A percentile compares a stretch with the other conserved stretches of the same genome.
These are phyloP conservation scores for Russula brevipes DNA, from an alignment of 768 basidiomycete genomes.

Conservation along the genomic window DNA sequence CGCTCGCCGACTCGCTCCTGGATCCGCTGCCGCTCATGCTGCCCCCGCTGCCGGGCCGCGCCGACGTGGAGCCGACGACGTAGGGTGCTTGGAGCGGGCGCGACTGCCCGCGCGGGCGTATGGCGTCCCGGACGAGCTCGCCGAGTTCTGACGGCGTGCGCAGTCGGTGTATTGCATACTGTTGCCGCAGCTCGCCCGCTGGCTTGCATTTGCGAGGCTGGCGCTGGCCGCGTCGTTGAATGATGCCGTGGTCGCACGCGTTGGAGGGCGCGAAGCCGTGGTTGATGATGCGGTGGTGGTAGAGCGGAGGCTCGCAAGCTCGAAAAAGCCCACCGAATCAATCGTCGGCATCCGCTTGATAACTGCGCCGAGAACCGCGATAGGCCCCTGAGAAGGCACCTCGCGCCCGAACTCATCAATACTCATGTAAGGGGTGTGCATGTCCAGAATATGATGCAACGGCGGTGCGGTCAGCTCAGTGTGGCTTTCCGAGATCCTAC, in stretches of 20 bases:
- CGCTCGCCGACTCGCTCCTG: not conserved
- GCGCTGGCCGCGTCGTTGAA: constrained; percentile 16
- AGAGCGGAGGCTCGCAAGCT: constrained; percentile 35
- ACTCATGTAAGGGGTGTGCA: constrained; percentile 31
- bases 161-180: constrained; percentile 14
- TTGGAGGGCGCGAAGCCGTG: constrained; percentile 20
- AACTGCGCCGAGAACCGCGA: constrained; percentile 57
- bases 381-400: constrained; percentile 44
- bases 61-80: not conserved
- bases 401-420: constrained; percentile 38
- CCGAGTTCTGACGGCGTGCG: constrained; percentile 21
- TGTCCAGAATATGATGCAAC: constrained; percentile 22
- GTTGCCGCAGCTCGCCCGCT: constrained; percentile 18
- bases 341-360: constrained; percentile 79
- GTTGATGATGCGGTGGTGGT: not conserved
- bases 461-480: constrained; percentile 6
- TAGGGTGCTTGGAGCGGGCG: too few species aligned
- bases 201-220: constrained; percentile 15
- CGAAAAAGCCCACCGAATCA: constrained; percentile 69
- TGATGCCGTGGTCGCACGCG: constrained; percentile 19
- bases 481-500: constrained; percentile 34
- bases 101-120: not conserved
- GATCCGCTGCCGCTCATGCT: not conserved
- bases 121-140: constrained; percentile 16
- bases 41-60: constrained; percentile 3